Percentiles rank a stretch among this genome's conserved stretches.
Conservation (phyloP, 2,329 filamentous ascomycete genomes). For the Nemania bipapillata region DNA sequence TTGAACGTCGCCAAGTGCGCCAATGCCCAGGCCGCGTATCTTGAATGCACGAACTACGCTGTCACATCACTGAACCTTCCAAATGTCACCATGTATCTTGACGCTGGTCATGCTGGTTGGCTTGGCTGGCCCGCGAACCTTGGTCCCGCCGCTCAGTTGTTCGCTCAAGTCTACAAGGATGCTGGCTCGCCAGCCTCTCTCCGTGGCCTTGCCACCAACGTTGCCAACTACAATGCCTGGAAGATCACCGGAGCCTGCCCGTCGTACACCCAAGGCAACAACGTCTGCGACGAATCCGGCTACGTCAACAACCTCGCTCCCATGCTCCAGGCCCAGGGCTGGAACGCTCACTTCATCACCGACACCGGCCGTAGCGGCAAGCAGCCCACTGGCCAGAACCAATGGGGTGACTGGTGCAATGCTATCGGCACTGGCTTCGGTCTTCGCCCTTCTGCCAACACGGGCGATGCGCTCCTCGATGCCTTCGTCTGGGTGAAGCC, state of each 20-base stretch:
- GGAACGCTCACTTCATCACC: slow-evolving; percentile 54
- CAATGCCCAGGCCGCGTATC: slow-evolving; percentile 60
- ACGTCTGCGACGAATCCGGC: slow-evolving; percentile 64
- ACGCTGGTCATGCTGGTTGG: slow-evolving; percentile 69
- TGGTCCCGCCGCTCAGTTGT: slow-evolving; percentile 59
- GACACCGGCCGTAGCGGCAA: slow-evolving; percentile 52
- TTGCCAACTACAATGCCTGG: slow-evolving; percentile 68
- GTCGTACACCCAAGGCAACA: slow-evolving; percentile 57
- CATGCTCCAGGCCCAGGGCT: slow-evolving; percentile 63
- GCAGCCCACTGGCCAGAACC: slow-evolving; percentile 64
- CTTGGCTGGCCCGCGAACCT: slow-evolving; percentile 68
- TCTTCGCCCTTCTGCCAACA: slow-evolving; percentile 63
- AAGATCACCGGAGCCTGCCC: slow-evolving; percentile 55
- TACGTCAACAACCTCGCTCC: slow-evolving; percentile 73
- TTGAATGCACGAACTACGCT: slow-evolving; percentile 63
- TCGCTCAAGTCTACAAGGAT: slow-evolving; percentile 61
- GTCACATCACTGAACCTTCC: slow-evolving; percentile 63
- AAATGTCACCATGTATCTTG: slow-evolving; percentile 68
- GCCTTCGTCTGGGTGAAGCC: slow-evolving; percentile 73
- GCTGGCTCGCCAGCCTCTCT: slow-evolving; percentile 62
- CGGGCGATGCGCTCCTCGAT: slow-evolving; percentile 64
- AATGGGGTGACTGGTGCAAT: slow-evolving; percentile 73
- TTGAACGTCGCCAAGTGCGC: slow-evolving; percentile 62
- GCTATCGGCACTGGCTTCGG: slow-evolving; percentile 68
- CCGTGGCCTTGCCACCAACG: slow-evolving; percentile 67